phyloP scores from a whole-genome alignment of 179 eudicot species.

The Spinacia oleracea region DNA sequence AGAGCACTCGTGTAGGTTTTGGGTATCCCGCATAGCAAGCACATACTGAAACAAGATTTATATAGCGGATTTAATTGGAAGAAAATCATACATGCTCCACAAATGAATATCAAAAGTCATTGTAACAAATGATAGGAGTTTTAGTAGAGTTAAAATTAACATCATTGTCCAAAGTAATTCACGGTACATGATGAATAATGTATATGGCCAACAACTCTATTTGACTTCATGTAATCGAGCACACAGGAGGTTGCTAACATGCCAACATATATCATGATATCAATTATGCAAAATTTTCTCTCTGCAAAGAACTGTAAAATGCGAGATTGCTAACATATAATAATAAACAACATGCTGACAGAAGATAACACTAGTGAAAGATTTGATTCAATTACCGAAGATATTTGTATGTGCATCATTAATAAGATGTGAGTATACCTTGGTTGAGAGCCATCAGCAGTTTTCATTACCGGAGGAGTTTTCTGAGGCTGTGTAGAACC shows the following conservation, averaged over 20 bases:
- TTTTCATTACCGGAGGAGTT: constrained; percentile 45
- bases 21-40: constrained; percentile 87
- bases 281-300: background rate
- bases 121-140: background rate
- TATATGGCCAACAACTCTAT: background rate
- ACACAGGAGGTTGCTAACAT: background rate
- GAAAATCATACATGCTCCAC: background rate
- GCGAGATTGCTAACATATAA: background rate
- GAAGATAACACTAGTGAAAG: background rate
- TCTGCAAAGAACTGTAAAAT: background rate
- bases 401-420: background rate
- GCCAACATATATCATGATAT: background rate
- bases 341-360: background rate
- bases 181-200: background rate
- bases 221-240: background rate
- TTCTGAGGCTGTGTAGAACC: constrained; percentile 37
- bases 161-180: background rate
- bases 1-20: constrained; percentile 69
- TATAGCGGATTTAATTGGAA: background rate
- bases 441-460: constrained; percentile 64
- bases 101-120: background rate
- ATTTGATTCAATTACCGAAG: background rate
- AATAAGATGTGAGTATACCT: constrained; percentile 40
- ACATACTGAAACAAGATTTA: constrained; percentile 55
- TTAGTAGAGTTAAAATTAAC: background rate